phyloP scores from a whole-genome alignment of 2,329 filamentous ascomycete genomes.

The Metarhizium humberi region DNA sequence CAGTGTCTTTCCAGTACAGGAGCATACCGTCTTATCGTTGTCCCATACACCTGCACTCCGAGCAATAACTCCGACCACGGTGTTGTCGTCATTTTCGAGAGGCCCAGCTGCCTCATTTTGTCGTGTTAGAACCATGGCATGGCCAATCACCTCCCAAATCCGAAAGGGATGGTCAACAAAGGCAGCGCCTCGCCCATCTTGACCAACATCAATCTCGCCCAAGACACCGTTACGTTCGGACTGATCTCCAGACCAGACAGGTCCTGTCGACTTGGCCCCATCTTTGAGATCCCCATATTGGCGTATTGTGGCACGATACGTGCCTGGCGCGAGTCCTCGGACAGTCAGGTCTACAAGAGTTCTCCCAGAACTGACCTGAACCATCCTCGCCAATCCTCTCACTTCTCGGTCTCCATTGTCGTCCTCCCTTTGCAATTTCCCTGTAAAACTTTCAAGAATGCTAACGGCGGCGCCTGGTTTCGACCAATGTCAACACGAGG shows the following conservation, averaged over 20 bases:
- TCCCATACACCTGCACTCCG: slow-evolving; percentile 97
- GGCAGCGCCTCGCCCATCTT: slow-evolving; percentile 65
- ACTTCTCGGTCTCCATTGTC: slow-evolving; percentile 48
- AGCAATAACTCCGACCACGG: slow-evolving; percentile 86
- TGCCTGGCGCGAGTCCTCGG: slow-evolving; percentile 70
- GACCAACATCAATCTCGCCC: slow-evolving; percentile 65
- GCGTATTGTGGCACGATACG: slow-evolving; percentile 75
- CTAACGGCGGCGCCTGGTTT: slow-evolving; percentile 70
- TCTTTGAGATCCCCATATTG: slow-evolving; percentile 79
- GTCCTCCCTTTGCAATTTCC: slow-evolving; percentile 36
- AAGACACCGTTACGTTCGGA: slow-evolving; percentile 46
- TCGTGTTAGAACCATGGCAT: slow-evolving; percentile 76
- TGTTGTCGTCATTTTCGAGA: slow-evolving; percentile 69
- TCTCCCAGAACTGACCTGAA: slow-evolving; percentile 70
- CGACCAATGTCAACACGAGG: slow-evolving; percentile 5
- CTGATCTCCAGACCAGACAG: slow-evolving; percentile 60
- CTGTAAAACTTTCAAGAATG: slow-evolving; percentile 81
- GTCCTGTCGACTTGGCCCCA: slow-evolving; percentile 74
- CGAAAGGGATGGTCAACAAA: slow-evolving; percentile 77
- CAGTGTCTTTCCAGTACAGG: slow-evolving; percentile 93
- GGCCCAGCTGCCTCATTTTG: slow-evolving; percentile 43
- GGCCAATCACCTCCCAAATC: slow-evolving; percentile 94
- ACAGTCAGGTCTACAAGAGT: slow-evolving; percentile 85
- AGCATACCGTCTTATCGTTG: slow-evolving; percentile 97
- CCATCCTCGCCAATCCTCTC: slow-evolving; percentile 83